Percentiles rank a stretch among this genome's conserved stretches.
These are phyloP conservation scores for Leccinum variicolor DNA, from an alignment of 768 basidiomycete genomes.

Conservation along the genomic window DNA sequence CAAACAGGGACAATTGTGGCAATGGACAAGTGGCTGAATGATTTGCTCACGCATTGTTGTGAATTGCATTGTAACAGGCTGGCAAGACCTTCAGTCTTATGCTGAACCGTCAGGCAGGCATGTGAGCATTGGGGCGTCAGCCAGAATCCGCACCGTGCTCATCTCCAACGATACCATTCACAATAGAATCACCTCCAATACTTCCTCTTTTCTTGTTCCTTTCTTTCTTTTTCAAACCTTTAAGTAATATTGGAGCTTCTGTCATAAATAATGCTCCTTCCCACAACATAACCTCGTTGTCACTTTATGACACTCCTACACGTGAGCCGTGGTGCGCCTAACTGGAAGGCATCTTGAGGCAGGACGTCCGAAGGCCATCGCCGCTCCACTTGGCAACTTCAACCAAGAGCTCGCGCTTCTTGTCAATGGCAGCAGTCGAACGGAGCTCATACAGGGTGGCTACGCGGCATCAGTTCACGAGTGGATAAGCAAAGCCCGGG, in stretches of 20 bases:
- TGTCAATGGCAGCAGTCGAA: constrained; percentile 66
- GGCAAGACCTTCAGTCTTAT: constrained; percentile 81
- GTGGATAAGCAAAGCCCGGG: not conserved
- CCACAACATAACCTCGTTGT: constrained; percentile 3
- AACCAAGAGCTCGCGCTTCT: constrained; percentile 69
- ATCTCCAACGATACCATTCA: constrained; percentile 12
- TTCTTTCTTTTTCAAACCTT: constrained; percentile 16
- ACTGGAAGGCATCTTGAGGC: constrained; percentile 73
- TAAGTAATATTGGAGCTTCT: not conserved
- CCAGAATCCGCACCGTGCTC: not conserved
- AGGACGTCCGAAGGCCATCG: constrained; percentile 72
- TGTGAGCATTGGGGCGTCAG: constrained; percentile 32
- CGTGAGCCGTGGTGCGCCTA: constrained; percentile 18
- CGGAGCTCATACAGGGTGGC: constrained; percentile 84
- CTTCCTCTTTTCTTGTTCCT: constrained; percentile 1
- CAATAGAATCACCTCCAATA: constrained; percentile 26
- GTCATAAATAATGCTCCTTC: not conserved
- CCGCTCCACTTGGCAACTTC: constrained; percentile 86
- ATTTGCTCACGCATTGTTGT: not conserved
- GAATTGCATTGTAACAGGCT: constrained; percentile 41
- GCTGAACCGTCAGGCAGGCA: constrained; percentile 69
- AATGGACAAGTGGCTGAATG: too few species aligned
- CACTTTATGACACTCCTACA: constrained; percentile 8
- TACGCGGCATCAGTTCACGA: not conserved
- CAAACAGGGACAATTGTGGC: too few species aligned